Conservation (phyloP, 805 yeast genomes). For the Sugiyamaella boreocaroliniensis region DNA sequence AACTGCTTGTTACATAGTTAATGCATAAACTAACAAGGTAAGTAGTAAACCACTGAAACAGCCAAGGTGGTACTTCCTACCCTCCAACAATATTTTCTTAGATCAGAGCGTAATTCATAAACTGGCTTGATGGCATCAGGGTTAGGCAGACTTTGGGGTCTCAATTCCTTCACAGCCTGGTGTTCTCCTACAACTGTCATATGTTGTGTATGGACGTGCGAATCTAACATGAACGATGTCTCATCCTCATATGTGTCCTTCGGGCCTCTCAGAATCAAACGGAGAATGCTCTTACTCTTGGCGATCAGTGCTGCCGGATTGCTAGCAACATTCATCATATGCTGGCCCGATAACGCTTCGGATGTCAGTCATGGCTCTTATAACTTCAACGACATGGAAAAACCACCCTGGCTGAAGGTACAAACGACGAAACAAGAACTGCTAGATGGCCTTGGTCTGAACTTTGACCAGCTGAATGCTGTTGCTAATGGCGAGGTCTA, state of each 20-base stretch:
- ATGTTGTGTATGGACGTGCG: background rate
- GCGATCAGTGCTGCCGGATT: background rate
- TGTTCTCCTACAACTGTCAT: no score
- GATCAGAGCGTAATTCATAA: no score
- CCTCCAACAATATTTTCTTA: no score
- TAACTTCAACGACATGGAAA: background rate
- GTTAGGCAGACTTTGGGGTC: no score
- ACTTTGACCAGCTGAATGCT: background rate
- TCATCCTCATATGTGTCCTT: background rate
- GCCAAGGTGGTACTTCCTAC: no score
- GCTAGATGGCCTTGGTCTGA: constrained; percentile 1
- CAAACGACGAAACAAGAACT: constrained; percentile 2
- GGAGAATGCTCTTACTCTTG: background rate
- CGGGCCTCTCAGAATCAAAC: background rate
- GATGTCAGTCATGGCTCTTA: background rate
- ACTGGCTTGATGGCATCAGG: no score
- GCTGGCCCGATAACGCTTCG: background rate
- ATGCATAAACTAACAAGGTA: no score
- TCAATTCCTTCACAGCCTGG: no score
- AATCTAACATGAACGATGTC: background rate
- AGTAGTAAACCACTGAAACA: no score
- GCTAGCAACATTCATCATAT: background rate
- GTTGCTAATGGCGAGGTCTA: constrained; percentile 6
- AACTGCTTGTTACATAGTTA: no score
- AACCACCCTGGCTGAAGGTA: constrained; percentile 4